Conservation (phyloP, 2,329 filamentous ascomycete genomes). For the Paracorniculantispora psalliotae region DNA sequence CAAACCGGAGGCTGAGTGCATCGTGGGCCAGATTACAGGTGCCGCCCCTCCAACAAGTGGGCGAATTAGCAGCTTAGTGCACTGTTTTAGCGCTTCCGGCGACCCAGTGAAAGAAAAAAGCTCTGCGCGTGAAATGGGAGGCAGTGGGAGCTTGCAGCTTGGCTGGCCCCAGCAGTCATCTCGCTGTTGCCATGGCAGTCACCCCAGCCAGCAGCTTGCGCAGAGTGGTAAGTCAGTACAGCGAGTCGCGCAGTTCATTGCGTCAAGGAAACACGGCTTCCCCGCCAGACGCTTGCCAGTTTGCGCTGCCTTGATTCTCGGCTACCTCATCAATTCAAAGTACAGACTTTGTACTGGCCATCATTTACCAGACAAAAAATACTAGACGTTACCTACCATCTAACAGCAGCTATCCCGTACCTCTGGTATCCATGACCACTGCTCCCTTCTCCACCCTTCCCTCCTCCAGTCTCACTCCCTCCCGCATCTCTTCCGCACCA, state of each 20-base stretch:
- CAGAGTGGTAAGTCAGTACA: not conserved
- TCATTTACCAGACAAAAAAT: too few relatives aligned
- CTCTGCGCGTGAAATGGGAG: not conserved
- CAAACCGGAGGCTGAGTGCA: not conserved
- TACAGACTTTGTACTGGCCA: too few relatives aligned
- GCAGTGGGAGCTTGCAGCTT: not conserved
- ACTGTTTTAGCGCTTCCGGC: not conserved
- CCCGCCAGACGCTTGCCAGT: not conserved
- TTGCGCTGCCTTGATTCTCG: not conserved
- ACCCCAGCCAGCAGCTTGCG: not conserved
- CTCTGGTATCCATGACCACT: not conserved
- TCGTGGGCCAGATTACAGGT: not conserved
- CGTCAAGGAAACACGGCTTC: not conserved
- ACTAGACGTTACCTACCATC: too few relatives aligned
- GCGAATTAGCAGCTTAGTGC: not conserved
- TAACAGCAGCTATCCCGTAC: too few relatives aligned
- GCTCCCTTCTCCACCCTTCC: not conserved
- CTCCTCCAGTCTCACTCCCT: not conserved
- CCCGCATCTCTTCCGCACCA: not conserved
- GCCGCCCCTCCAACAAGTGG: not conserved
- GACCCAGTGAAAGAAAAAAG: constrained; percentile 1
- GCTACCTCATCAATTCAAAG: not conserved
- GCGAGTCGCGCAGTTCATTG: too few relatives aligned
- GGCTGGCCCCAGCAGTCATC: not conserved
- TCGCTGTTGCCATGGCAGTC: constrained; percentile 4